phyloP scores from a whole-genome alignment of 2,329 filamentous ascomycete genomes.

The Fusarium xylarioides region DNA sequence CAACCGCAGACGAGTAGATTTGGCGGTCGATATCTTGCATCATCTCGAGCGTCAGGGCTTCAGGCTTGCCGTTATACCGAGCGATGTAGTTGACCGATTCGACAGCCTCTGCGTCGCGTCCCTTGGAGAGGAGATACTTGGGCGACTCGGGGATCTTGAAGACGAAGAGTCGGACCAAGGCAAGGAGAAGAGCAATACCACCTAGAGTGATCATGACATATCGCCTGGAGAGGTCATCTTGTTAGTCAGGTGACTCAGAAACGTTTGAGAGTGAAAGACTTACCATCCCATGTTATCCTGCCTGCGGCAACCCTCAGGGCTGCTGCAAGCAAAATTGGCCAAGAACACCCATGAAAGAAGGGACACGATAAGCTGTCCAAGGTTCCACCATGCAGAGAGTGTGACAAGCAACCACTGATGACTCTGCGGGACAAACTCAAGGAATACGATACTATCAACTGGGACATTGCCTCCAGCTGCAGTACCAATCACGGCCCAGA shows the following conservation, averaged over 20 bases:
- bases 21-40: constrained; percentile 27
- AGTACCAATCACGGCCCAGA: constrained; percentile 54
- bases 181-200: background rate
- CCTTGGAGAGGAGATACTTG: constrained; percentile 23
- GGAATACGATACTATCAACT: constrained; percentile 58
- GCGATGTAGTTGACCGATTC: constrained; percentile 20
- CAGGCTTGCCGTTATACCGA: constrained; percentile 16
- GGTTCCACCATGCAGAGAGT: constrained; percentile 56
- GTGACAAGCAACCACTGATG: constrained; percentile 55
- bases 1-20: background rate
- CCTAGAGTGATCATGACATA: constrained; percentile 13
- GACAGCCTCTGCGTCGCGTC: constrained; percentile 14
- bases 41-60: constrained; percentile 26
- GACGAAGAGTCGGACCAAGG: background rate
- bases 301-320: constrained; percentile 33
- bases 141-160: constrained; percentile 20
- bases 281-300: constrained; percentile 56
- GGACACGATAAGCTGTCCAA: constrained; percentile 57
- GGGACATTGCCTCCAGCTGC: constrained; percentile 56
- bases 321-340: constrained; percentile 48
- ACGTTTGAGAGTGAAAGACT: background rate
- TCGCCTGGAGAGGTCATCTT: background rate
- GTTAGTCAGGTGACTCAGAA: background rate
- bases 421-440: constrained; percentile 56
- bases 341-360: constrained; percentile 48